These are phyloP conservation scores for Cytospora piceicola DNA, from an alignment of 2,329 filamentous ascomycete genomes.

Conservation along the genomic window DNA sequence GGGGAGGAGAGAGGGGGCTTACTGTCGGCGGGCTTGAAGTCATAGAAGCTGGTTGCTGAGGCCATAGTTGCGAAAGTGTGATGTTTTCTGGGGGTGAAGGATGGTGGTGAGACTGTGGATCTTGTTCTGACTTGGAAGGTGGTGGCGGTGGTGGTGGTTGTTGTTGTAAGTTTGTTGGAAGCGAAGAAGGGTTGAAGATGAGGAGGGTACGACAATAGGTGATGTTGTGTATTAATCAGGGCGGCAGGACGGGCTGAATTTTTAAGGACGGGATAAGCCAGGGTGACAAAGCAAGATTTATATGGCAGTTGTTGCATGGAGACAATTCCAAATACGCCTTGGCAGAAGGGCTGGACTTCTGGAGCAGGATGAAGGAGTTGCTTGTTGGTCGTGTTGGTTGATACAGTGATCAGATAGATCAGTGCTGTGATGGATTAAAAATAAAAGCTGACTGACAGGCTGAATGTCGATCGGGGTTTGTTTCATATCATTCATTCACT, in stretches of 20 bases:
- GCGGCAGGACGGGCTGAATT: conserved; percentile 11
- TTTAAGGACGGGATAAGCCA: neutral
- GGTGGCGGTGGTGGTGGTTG: conserved; percentile 17
- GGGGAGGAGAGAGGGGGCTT: conserved; percentile 45
- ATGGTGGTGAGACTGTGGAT: conserved; percentile 20
- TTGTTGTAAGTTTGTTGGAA: conserved; percentile 11
- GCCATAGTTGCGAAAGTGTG: conserved; percentile 55
- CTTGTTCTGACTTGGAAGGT: conserved; percentile 19
- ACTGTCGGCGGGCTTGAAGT: conserved; percentile 85
- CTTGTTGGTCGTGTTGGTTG: neutral
- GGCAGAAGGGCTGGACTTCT: neutral
- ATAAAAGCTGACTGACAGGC: no score
- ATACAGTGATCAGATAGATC: no score
- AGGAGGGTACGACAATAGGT: conserved; percentile 5
- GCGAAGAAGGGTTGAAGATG: conserved; percentile 11
- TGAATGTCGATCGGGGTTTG: no score
- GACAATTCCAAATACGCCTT: neutral
- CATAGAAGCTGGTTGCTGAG: conserved; percentile 74
- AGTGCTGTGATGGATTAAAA: no score
- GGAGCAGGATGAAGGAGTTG: neutral
- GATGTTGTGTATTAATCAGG: conserved; percentile 5
- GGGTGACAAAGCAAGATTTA: conserved; percentile 17
- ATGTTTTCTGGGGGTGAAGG: conserved; percentile 23
- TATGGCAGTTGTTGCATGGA: neutral
- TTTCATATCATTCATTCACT: no score